A percentile compares a stretch with the other conserved stretches of the same genome.
These are phyloP conservation scores for Colletotrichum sp. DNA, from an alignment of 2,329 filamentous ascomycete species.

Conservation along the genomic window DNA sequence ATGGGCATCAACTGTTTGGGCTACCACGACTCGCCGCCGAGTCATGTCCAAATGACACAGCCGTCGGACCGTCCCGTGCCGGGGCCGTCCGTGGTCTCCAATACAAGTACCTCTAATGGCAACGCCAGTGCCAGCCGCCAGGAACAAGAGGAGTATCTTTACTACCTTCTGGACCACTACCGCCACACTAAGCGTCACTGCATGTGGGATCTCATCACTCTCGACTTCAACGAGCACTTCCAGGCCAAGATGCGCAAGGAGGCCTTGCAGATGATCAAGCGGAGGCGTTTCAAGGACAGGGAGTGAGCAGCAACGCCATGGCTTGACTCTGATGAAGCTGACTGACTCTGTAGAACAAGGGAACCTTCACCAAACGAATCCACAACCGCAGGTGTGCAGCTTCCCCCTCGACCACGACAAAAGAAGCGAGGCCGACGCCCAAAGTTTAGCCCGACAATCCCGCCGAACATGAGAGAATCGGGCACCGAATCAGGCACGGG, in stretches of 20 bases:
- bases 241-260: conserved; percentile 19
- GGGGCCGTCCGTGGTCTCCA: not conserved
- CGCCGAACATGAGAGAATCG: not conserved
- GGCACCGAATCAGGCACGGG: not conserved
- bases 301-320: not conserved
- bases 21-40: conserved; percentile 11
- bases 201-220: conserved; percentile 20
- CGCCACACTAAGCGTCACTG: conserved; percentile 19
- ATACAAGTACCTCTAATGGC: not conserved
- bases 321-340: not conserved
- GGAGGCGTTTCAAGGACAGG: conserved; percentile 16
- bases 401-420: not conserved
- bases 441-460: not conserved
- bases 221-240: conserved; percentile 20
- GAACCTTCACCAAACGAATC: conserved; percentile 7
- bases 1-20: conserved; percentile 21
- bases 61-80: conserved; percentile 15
- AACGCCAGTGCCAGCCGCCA: conserved; percentile 16
- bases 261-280: conserved; percentile 19
- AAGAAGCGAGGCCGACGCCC: conserved; percentile 8
- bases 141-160: conserved; percentile 19
- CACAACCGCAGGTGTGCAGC: not conserved
- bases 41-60: conserved; percentile 11
- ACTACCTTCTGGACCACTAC: conserved; percentile 18
- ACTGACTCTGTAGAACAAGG: not conserved